A percentile compares a stretch with the other conserved stretches of the same genome.
phyloP scores from a whole-genome alignment of 371 early-diverging fungal genomes.

The Haplosporangium sp. region DNA sequence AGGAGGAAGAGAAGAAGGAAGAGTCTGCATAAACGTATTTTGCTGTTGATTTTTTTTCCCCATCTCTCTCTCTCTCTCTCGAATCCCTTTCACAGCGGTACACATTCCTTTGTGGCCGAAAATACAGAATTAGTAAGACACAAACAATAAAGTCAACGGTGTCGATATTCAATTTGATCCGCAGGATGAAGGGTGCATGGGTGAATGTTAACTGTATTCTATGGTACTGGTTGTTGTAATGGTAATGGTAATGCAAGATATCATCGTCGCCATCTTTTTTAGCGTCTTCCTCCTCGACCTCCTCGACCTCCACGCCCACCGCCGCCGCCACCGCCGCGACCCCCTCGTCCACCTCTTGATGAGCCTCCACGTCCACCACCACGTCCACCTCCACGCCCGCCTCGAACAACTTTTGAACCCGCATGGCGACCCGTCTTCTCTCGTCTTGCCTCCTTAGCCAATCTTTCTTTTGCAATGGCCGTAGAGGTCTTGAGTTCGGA shows the following conservation, averaged over 20 bases:
- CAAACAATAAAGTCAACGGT: not conserved
- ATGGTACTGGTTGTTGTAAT: no score
- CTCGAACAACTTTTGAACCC: constrained; percentile 38
- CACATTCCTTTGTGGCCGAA: no score
- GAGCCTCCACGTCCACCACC: constrained; percentile 45
- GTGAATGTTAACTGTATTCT: not conserved
- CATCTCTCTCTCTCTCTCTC: not conserved
- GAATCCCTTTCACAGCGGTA: not conserved
- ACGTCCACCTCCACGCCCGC: constrained; percentile 52
- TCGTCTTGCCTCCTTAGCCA: constrained; percentile 78
- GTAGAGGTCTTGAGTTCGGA: constrained; percentile 87
- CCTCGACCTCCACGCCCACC: constrained; percentile 33
- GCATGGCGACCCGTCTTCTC: constrained; percentile 75
- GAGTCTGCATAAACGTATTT: constrained; percentile 44
- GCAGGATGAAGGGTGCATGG: not conserved
- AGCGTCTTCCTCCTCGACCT: constrained; percentile 40
- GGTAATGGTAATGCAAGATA: not conserved
- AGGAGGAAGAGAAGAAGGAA: constrained; percentile 54
- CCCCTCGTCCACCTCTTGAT: constrained; percentile 14
- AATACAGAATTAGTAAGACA: no score
- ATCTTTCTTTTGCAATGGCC: constrained; percentile 88
- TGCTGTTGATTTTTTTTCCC: constrained; percentile 5
- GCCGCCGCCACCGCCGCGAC: constrained; percentile 27
- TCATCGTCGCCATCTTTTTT: not conserved
- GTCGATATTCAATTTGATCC: constrained; percentile 6